These are phyloP conservation scores for Arthrobotrys iridis DNA, from an alignment of 2,329 filamentous ascomycete genomes.

Conservation along the genomic window DNA sequence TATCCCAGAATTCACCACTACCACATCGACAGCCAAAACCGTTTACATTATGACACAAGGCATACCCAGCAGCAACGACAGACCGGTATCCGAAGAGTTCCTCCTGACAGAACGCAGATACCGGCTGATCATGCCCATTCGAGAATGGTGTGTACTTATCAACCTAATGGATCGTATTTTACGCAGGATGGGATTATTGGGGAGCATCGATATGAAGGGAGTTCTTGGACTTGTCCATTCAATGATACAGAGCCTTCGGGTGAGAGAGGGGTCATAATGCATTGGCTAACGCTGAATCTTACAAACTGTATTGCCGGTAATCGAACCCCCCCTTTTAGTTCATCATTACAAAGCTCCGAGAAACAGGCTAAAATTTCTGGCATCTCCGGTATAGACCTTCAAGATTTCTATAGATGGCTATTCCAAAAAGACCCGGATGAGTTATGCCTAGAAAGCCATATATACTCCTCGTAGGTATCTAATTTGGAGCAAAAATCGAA, in stretches of 20 bases:
- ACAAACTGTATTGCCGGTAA: slow-evolving; percentile 19
- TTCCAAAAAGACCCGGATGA: slow-evolving; percentile 41
- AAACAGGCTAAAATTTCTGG: not conserved
- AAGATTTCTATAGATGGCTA: slow-evolving; percentile 28
- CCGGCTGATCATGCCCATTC: slow-evolving; percentile 1
- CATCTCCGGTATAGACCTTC: not conserved
- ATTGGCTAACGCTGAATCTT: slow-evolving; percentile 30
- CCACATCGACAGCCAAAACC: slow-evolving; percentile 12
- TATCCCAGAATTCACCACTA: slow-evolving; percentile 37
- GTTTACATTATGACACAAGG: slow-evolving; percentile 3
- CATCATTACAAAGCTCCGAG: too few species aligned
- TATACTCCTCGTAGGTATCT: slow-evolving; percentile 18
- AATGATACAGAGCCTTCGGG: not conserved
- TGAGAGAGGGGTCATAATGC: not conserved
- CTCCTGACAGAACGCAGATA: slow-evolving; percentile 3
- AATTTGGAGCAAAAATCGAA: not conserved
- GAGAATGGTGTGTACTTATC: slow-evolving; percentile 10
- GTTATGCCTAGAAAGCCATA: slow-evolving; percentile 11
- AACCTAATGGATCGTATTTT: slow-evolving; percentile 20
- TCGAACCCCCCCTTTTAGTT: not conserved
- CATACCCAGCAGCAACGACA: slow-evolving; percentile 21
- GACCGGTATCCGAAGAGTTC: not conserved
- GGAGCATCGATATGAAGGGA: slow-evolving; percentile 15
- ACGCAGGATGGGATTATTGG: slow-evolving; percentile 30
- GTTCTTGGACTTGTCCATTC: slow-evolving; percentile 35